Base-by-base conservation (phyloP, 768 basidiomycete species). In the Naematelia encephala region DNA sequence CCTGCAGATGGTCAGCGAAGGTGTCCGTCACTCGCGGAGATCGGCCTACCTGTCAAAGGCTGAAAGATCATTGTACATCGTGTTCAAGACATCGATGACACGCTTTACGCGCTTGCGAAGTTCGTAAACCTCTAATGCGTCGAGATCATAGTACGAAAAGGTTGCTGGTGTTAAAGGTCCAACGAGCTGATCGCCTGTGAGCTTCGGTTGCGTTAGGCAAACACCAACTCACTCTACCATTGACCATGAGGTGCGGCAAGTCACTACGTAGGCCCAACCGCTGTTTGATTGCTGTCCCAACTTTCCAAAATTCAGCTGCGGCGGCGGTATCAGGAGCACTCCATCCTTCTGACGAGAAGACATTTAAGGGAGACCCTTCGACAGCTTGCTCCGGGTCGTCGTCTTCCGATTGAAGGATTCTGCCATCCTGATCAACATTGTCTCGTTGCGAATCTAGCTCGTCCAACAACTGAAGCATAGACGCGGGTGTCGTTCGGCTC, bases 111-210 rank as follows among this genome's bases (percentile, higher is more conserved):
- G 83, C 68, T 86, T 86, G 14, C 80, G 79, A 45, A 86, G 75
- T 76, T 99, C 96, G 74, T 87, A 93, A 4, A 78, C 76, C 60
- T 86, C 84, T 46, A 98, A 77, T 1, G 84, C 81, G 47, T 80
- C 78, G 70, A 93, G 87, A 73, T 97, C 94, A n/a, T 82, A 82
- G 0, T 83, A 76, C 5, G 77, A 63, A 72, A 98, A 90, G 14
- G 83, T 82, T 2, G 80, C 82, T 1, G 77, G 64, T 11, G 78
- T 76, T 34, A 96, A 78, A 0, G 90, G 90, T 0, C 90, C 89
- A 25, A 97, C 79, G 52, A 94, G 77, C 92, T 94, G 65, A 1
- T 2, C 21, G 54, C 28, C 43, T 26, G 29, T 39, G 55, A 54
- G 30, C 45, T 44, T 54, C 8, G 13, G 14, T 1, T n/a, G 10